Percentiles rank a stretch among this genome's conserved stretches.
Conservation (phyloP, 2,329 filamentous ascomycete genomes). For the Fusarium sacchari region DNA sequence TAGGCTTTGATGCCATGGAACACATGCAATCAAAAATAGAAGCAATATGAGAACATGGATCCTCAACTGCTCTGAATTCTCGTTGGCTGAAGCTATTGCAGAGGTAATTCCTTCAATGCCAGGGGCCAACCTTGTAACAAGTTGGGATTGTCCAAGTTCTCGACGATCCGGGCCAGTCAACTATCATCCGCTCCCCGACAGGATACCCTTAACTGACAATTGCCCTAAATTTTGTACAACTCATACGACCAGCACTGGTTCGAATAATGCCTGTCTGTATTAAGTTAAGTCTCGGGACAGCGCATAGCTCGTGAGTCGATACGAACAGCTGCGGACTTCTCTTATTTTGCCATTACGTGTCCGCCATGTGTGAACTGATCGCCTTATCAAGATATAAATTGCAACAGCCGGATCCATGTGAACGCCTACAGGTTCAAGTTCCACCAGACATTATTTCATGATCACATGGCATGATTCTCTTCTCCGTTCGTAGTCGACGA, state of each 20-base stretch:
- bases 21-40: background rate
- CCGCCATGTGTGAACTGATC: constrained; percentile 2
- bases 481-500: background rate
- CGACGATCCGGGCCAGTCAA: constrained; percentile 12
- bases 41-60: constrained; percentile 22
- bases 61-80: background rate
- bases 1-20: constrained; percentile 3
- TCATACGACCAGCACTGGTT: constrained; percentile 17
- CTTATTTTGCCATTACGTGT: constrained; percentile 24
- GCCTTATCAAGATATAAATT: background rate
- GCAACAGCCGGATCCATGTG: background rate
- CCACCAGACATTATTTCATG: background rate
- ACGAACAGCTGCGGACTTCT: constrained; percentile 21
- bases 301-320: constrained; percentile 20
- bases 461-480: background rate
- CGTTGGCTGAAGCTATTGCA: constrained; percentile 13
- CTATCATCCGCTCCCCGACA: constrained; percentile 1
- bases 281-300: constrained; percentile 12
- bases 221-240: constrained; percentile 13
- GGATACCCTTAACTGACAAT: constrained; percentile 14
- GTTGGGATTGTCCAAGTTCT: constrained; percentile 14
- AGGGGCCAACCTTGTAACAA: constrained; percentile 19
- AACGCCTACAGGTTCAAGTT: background rate
- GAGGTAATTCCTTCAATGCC: constrained; percentile 8
- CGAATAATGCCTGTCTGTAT: constrained; percentile 17